Percentiles rank a stretch among this genome's conserved stretches.
Evolutionary conservation across 1,284 basidiomycete species (phyloP).

Genomic region (Irpex sp.): DNA sequence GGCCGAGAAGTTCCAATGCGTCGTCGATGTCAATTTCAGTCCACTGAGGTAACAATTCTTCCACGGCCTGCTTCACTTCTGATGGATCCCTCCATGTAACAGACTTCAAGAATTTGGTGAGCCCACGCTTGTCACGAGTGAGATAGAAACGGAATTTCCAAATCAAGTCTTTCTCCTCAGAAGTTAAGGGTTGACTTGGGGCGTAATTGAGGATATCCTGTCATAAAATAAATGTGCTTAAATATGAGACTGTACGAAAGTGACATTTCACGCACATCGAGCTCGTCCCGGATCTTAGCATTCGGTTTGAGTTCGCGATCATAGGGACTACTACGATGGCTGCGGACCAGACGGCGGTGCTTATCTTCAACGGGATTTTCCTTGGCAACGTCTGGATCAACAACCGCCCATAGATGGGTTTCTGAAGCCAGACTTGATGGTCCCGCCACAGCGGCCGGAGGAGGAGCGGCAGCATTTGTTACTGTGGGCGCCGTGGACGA

Average conservation of each 20-base stretch:
- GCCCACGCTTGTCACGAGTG: slow-evolving; percentile 81
- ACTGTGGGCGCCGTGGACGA: slow-evolving; percentile 8
- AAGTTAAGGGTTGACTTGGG: slow-evolving; percentile 83
- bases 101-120: slow-evolving; percentile 98
- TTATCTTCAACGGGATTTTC: slow-evolving; percentile 99
- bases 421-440: slow-evolving; percentile 53
- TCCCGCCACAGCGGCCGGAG: slow-evolving; percentile 32
- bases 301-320: slow-evolving; percentile 97
- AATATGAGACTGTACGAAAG: background rate
- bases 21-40: slow-evolving; percentile 96
- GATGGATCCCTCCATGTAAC: slow-evolving; percentile 96
- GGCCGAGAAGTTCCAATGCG: slow-evolving; percentile 91
- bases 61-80: slow-evolving; percentile 97
- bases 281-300: slow-evolving; percentile 90
- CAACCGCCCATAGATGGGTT: slow-evolving; percentile 80
- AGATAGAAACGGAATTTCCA: slow-evolving; percentile 99
- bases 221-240: background rate
- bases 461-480: slow-evolving; percentile 8
- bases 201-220: slow-evolving; percentile 91
- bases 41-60: slow-evolving; percentile 95
- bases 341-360: slow-evolving; percentile 90
- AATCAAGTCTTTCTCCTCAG: slow-evolving; percentile 93
- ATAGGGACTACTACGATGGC: slow-evolving; percentile 91
- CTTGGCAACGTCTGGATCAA: slow-evolving; percentile 86
- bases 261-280: slow-evolving; percentile 61